Base-by-base conservation (phyloP, 2,329 filamentous ascomycete species). In the Penicillium italicum region DNA sequence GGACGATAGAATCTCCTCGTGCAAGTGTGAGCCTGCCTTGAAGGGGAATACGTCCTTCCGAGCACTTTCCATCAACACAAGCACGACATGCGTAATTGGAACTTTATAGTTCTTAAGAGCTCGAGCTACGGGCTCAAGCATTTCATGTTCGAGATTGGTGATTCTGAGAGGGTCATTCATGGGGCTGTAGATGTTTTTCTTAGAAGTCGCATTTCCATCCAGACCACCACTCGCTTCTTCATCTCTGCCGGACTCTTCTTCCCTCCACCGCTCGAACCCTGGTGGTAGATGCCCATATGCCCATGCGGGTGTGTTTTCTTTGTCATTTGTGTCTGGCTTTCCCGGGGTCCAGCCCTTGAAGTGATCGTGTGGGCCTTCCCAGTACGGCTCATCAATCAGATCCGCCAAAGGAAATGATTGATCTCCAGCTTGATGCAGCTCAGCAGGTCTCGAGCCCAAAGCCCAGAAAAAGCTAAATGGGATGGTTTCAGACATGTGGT, bases 11-110 rank as follows among this genome's bases (percentile, higher is more conserved):
- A 71, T 66, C 22, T 59, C 52, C 8, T 65, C 38, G 42, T 72
- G 66, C 12, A 71, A 51, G 38, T 65, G 58, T 11, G 69, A 70
- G 1, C 61, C 67, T 26, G 60, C 52, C 44, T 62, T 65, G 8
- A 72, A 57, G 5, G 69, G 69, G 36, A 72, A 72, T 20, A 71
- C 38, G 20, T 70, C 69, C 38, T 71, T 70, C 20, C 69, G 61
- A 10, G 66, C 57, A 49, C 69, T 72, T 52, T 72, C 69, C 68
- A 71, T 67, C 22, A 66, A 60, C 30, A 72, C 57, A 26, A 72
- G 43, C 16, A 71, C 53, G 30, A 72, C 59, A 45, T 72, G 69
- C 4, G 59, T 69, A n/a, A 72, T 69, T 6, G 66, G 58, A 5
- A 70, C 55, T 9, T 62, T 48, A 20, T 63, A 59, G 9, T 67